These are phyloP conservation scores for Ceratocystis alfenasii DNA, from an alignment of 2,329 filamentous ascomycete genomes.

Conservation along the genomic window DNA sequence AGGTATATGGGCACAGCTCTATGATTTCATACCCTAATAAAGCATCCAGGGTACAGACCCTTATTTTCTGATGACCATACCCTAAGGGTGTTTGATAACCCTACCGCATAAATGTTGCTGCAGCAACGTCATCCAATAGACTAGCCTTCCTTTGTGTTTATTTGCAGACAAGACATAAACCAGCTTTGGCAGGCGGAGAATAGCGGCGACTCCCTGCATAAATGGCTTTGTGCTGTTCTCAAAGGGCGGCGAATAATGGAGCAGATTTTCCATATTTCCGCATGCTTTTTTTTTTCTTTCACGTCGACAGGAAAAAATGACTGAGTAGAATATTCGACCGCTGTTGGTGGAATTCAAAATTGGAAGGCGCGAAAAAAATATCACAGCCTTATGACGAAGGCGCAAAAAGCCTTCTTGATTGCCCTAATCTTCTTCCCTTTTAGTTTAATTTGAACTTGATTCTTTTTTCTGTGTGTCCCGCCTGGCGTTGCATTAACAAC, in stretches of 20 bases:
- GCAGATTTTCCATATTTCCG: not conserved
- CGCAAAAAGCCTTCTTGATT: not conserved
- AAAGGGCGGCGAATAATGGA: not conserved
- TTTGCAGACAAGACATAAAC: not conserved
- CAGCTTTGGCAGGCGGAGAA: not conserved
- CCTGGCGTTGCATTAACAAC: not conserved
- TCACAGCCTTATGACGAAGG: not conserved
- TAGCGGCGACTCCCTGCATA: constrained; percentile 2
- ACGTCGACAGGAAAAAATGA: not conserved
- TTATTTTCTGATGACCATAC: not conserved
- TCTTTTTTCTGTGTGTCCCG: not conserved
- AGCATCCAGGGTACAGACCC: not conserved
- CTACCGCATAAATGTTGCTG: not conserved
- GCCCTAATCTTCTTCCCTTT: not conserved
- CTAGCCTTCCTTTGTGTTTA: no score
- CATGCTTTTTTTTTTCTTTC: not conserved
- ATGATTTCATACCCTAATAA: not conserved
- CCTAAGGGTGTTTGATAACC: not conserved
- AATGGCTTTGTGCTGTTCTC: constrained; percentile 1
- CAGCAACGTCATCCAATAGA: not conserved
- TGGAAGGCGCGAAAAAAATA: not conserved
- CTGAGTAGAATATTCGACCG: no score
- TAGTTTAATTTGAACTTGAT: not conserved
- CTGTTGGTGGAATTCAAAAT: not conserved
- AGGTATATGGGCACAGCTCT: no score